Percentiles rank a stretch among this genome's conserved stretches.
Evolutionary conservation across 2,329 filamentous ascomycete genomes (phyloP).

Genomic region (Diaporthe velutina): DNA sequence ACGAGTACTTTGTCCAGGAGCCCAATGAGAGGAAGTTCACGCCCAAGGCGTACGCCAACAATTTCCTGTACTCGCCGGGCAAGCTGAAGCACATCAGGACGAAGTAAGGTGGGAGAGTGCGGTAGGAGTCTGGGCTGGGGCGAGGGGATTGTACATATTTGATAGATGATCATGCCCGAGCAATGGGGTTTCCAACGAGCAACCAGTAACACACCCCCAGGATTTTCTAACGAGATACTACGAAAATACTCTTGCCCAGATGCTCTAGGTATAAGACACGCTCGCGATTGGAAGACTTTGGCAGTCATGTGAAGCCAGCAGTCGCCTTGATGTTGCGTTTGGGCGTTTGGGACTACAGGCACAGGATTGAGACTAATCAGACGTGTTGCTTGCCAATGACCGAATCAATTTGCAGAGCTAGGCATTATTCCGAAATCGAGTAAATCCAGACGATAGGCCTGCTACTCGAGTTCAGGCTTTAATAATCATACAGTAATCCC

Average conservation of each 20-base stretch:
- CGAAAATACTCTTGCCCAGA: not conserved
- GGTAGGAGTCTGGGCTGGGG: not conserved
- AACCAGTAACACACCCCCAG: not conserved
- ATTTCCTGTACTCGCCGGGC: conserved; percentile 87
- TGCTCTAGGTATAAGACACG: not conserved
- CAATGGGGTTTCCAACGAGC: not conserved
- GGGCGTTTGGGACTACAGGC: not conserved
- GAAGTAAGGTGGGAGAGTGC: conserved; percentile 66
- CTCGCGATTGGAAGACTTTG: not conserved
- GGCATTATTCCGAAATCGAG: not conserved
- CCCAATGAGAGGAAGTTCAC: conserved; percentile 88
- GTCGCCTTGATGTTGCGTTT: not conserved
- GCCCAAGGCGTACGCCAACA: conserved; percentile 96
- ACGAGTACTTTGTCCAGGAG: conserved; percentile 99
- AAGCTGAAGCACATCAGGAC: conserved; percentile 91
- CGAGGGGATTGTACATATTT: conserved; percentile 36
- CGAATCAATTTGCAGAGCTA: not conserved
- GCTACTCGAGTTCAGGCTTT: not conserved
- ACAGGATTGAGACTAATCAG: not conserved
- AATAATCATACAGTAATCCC: conserved; percentile 43
- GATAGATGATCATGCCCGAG: conserved; percentile 16
- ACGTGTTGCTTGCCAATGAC: not conserved
- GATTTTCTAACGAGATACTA: not conserved
- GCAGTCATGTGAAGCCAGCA: not conserved
- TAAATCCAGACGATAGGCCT: not conserved